These are phyloP conservation scores for Tolypocladium cylindrosporum DNA, from an alignment of 2,329 filamentous ascomycete species.

Conservation along the genomic window DNA sequence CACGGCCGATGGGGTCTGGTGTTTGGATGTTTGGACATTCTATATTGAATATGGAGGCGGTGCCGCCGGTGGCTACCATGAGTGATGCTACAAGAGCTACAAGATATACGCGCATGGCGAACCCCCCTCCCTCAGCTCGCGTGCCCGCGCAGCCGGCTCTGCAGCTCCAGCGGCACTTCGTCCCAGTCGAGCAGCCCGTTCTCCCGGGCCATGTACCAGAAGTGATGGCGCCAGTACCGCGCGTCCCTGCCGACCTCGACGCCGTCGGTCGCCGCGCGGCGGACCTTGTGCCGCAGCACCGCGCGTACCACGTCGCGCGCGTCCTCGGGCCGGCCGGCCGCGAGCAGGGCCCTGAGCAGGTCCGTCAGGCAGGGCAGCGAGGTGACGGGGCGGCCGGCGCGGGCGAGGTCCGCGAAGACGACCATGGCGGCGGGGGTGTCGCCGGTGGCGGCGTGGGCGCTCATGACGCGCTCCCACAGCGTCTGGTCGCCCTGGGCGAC, in stretches of 20 bases:
- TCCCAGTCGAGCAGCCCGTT: constrained; percentile 24
- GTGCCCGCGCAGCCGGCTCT: constrained; percentile 4
- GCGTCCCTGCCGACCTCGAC: constrained; percentile 5
- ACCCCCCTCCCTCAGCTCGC: not conserved
- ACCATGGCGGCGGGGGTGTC: constrained; percentile 38
- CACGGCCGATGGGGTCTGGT: not conserved
- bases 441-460: constrained; percentile 50
- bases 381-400: constrained; percentile 27
- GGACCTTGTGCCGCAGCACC: constrained; percentile 17
- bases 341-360: constrained; percentile 26
- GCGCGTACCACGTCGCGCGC: constrained; percentile 22
- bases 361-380: constrained; percentile 32
- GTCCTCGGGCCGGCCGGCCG: constrained; percentile 10
- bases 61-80: not conserved
- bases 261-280: constrained; percentile 9
- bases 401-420: constrained; percentile 35
- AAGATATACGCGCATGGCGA: not conserved
- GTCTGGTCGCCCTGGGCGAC: constrained; percentile 40
- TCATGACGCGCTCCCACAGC: constrained; percentile 62
- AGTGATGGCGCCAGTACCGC: constrained; percentile 37
- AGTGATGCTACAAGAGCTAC: not conserved
- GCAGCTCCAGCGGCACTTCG: constrained; percentile 10
- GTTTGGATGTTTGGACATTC: not conserved
- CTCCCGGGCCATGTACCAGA: constrained; percentile 36
- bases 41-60: no score